phyloP scores from a whole-genome alignment of 2,329 filamentous ascomycete species.

The Exophiala sideris region DNA sequence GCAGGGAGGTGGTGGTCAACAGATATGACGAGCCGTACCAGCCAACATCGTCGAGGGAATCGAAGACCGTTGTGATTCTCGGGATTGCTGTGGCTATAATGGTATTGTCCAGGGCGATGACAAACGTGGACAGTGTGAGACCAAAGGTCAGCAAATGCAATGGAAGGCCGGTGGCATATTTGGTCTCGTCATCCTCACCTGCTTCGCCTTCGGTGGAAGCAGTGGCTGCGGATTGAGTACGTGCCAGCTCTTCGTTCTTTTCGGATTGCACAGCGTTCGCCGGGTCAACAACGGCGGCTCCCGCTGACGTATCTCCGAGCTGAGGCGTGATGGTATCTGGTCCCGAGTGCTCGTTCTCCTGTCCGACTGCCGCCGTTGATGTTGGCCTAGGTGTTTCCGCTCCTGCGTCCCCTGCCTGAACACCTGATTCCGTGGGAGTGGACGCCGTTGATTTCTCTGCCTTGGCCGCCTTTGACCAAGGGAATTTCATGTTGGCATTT shows the following conservation, averaged over 20 bases:
- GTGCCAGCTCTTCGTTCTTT: slow-evolving; percentile 4
- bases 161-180: slow-evolving; percentile 25
- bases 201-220: slow-evolving; percentile 18
- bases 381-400: background rate
- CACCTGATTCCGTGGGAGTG: slow-evolving; percentile 8
- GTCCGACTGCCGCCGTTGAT: slow-evolving; percentile 5
- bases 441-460: slow-evolving; percentile 3
- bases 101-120: slow-evolving; percentile 32
- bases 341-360: background rate
- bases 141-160: slow-evolving; percentile 27
- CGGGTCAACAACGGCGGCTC: background rate
- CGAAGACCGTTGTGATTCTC: slow-evolving; percentile 30
- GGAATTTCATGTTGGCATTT: slow-evolving; percentile 22
- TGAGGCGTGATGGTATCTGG: background rate
- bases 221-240: slow-evolving; percentile 12
- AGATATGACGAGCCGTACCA: slow-evolving; percentile 32
- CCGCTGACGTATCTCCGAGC: background rate
- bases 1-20: slow-evolving; percentile 30
- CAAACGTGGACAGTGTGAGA: slow-evolving; percentile 30
- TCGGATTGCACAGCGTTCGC: slow-evolving; percentile 1
- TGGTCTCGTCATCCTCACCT: slow-evolving; percentile 27
- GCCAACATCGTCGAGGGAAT: slow-evolving; percentile 30
- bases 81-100: slow-evolving; percentile 32
- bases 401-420: background rate
- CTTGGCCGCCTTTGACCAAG: slow-evolving; percentile 16